Evolutionary conservation across 1,139 yeast species (phyloP).

Genomic region (Saccharomycopsis hybrid): DNA sequence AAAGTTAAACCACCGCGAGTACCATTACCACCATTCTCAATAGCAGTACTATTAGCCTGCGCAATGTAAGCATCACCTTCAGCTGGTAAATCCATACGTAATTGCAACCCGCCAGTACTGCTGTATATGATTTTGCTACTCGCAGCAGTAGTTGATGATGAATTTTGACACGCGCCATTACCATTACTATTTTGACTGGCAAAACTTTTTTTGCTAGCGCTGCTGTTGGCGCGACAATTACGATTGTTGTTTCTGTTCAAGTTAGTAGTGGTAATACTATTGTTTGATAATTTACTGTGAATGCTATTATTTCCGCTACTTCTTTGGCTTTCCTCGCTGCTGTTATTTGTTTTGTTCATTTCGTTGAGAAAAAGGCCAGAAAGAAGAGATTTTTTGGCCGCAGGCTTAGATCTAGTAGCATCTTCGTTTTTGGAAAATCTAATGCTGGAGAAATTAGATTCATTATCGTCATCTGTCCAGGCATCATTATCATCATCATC

Average conservation of each 20-base stretch:
- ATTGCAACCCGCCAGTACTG: slow-evolving; percentile 7
- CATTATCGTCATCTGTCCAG: slow-evolving; percentile 21
- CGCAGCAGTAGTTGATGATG: neutral
- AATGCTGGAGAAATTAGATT: neutral
- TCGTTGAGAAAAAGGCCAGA: slow-evolving; percentile 20
- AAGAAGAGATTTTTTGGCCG: slow-evolving; percentile 15
- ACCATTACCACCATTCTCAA: neutral
- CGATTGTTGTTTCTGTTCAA: neutral
- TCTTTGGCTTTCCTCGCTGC: neutral
- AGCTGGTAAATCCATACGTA: neutral
- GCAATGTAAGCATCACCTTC: neutral
- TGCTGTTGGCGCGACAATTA: neutral
- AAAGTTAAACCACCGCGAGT: slow-evolving; percentile 10
- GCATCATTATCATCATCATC: slow-evolving; percentile 17
- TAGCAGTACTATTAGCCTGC: neutral
- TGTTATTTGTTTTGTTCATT: neutral
- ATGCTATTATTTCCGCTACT: too few species aligned
- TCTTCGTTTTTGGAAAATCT: slow-evolving; percentile 3
- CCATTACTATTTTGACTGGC: neutral
- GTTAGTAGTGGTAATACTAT: neutral
- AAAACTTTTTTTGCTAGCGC: neutral
- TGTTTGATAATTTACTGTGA: neutral
- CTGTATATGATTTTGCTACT: neutral
- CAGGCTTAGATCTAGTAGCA: neutral
- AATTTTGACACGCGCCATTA: neutral